Evolutionary conservation across 2,329 filamentous ascomycete species (phyloP).

Genomic region (Scedosporium minutisporum): DNA sequence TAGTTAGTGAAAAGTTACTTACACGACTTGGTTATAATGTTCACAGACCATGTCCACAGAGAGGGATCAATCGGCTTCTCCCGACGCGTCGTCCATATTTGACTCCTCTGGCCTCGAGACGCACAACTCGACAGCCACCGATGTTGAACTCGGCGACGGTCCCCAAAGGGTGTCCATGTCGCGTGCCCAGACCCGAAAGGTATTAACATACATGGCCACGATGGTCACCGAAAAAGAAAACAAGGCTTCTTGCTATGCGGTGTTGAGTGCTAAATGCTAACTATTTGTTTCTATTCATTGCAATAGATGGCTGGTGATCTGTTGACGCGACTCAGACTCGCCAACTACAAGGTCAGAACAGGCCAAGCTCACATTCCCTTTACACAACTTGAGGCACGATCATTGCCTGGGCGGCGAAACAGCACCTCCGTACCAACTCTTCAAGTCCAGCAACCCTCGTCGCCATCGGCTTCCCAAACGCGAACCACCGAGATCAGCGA

Average conservation of each 20-base stretch:
- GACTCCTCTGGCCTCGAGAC: conserved; percentile 19
- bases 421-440: conserved; percentile 11
- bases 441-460: conserved; percentile 7
- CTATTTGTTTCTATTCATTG: neutral
- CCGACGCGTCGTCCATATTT: conserved; percentile 39
- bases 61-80: conserved; percentile 9
- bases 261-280: conserved; percentile 3
- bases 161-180: neutral
- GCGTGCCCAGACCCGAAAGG: conserved; percentile 9
- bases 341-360: conserved; percentile 66
- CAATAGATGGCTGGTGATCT: conserved; percentile 54
- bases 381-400: conserved; percentile 42
- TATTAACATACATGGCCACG: conserved; percentile 25
- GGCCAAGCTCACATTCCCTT: conserved; percentile 60
- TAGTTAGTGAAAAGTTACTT: neutral
- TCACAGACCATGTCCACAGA: neutral
- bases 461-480: conserved; percentile 8
- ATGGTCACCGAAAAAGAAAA: neutral
- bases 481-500: neutral
- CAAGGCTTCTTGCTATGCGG: neutral
- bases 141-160: neutral
- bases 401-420: conserved; percentile 9
- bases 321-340: conserved; percentile 58
- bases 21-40: neutral
- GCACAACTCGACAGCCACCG: neutral